Base-by-base conservation (phyloP, 352 stramenopile species). In the Globisporangium spiculum region DNA sequence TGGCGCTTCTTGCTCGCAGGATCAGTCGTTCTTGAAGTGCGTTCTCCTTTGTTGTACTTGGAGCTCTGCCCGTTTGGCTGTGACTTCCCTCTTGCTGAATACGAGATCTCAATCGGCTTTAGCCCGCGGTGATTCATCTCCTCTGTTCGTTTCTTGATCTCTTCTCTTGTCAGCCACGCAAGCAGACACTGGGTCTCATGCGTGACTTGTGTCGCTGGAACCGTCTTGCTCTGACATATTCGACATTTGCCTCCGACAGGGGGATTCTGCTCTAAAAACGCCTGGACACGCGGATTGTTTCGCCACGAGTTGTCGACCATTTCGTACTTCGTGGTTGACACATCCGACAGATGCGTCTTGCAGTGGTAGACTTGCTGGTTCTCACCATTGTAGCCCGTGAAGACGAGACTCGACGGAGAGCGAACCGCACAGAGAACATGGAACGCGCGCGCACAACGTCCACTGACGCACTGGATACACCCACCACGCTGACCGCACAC, bases 401-500 rank as follows among this genome's bases (percentile, higher is more conserved):
- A 96, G 66, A 95, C 70, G 32, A 88, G 59, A 38, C 57, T 80
- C 7, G 86, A 93, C 0, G 83, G 86, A 30, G 84, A 72, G 5
- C 88, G 84, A 68, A 95, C 82, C 2, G 87, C 89, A 63, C 91
- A 97, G 6, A 91, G 67, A 6, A 93, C 82, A 65, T 97, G 91
- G 73, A 96, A 97, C 18, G 89, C 69, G 59, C 81, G 82, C 52
- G 89, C 78, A 60, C 90, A 97, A 30, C 89, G 86, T 0, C 88
- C 89, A 52, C 84, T 94, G 14, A 93, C 75, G 65, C 90, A 97
- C 72, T 97, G 90, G 64, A 97, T 96, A 69, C 89, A 97, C 7
- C 83, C 84, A 59, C 90, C 86, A 32, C 88, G 86, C 38, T 86
- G 66, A n/a, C 85, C 81, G 59, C 90, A 97, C n/a, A 97, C 72